These are phyloP conservation scores for Apiospora arundinis DNA, from an alignment of 2,329 filamentous ascomycete genomes.

Conservation along the genomic window DNA sequence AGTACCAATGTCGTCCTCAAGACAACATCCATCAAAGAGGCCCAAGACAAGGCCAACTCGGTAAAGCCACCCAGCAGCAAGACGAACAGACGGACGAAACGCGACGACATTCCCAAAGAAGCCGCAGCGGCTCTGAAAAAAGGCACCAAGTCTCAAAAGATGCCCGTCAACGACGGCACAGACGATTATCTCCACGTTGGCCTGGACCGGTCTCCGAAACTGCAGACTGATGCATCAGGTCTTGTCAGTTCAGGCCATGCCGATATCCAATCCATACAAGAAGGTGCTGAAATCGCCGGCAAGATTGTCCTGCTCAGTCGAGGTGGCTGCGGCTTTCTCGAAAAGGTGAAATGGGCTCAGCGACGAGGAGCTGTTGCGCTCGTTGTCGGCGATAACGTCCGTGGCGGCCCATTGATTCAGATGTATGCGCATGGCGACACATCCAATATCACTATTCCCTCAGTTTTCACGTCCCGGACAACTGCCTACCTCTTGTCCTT, in stretches of 20 bases:
- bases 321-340: conserved; percentile 93
- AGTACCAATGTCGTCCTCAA: conserved; percentile 49
- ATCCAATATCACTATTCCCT: conserved; percentile 91
- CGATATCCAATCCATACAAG: conserved; percentile 90
- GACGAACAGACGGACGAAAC: conserved; percentile 42
- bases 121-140: conserved; percentile 33
- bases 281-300: conserved; percentile 89
- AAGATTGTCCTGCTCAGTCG: conserved; percentile 92
- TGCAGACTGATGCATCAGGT: conserved; percentile 43
- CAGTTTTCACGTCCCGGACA: conserved; percentile 92
- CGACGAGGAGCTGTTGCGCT: conserved; percentile 85
- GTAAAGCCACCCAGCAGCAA: conserved; percentile 39
- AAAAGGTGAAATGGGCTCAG: conserved; percentile 98
- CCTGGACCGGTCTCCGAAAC: conserved; percentile 39
- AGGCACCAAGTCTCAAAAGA: conserved; percentile 39
- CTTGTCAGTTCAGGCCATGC: conserved; percentile 65
- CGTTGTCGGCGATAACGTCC: conserved; percentile 92
- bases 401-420: conserved; percentile 87
- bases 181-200: conserved; percentile 80
- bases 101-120: conserved; percentile 41
- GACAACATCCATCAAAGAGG: conserved; percentile 47
- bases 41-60: conserved; percentile 37
- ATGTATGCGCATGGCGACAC: conserved; percentile 99
- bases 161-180: conserved; percentile 72
- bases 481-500: conserved; percentile 93